These are phyloP conservation scores for Metarhizium sp. DNA, from an alignment of 2,329 filamentous ascomycete species.

Conservation along the genomic window DNA sequence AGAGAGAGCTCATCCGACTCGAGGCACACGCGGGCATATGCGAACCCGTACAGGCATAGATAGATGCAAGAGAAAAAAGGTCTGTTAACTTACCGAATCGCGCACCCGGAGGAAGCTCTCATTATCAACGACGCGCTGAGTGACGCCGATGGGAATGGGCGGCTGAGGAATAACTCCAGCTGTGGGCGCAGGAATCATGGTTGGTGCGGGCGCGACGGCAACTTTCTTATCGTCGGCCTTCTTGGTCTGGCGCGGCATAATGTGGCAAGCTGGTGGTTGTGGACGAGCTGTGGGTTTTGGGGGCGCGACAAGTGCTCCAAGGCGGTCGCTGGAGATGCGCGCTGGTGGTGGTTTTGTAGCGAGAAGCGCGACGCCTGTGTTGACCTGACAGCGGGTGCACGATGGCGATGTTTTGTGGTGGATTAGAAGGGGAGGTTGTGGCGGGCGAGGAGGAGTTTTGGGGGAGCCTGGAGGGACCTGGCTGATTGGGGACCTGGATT, in stretches of 20 bases:
- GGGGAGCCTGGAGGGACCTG: slow-evolving; percentile 3
- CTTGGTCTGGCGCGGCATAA: slow-evolving; percentile 39
- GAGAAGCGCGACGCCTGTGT: slow-evolving; percentile 2
- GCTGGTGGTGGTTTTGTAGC: slow-evolving; percentile 10
- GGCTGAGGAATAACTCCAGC: slow-evolving; percentile 7
- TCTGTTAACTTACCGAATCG: slow-evolving; percentile 59
- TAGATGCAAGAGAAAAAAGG: neutral
- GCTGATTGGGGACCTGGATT: neutral
- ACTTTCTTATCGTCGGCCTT: slow-evolving; percentile 30
- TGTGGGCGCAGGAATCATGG: slow-evolving; percentile 12
- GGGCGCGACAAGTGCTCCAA: slow-evolving; percentile 2
- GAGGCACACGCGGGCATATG: neutral
- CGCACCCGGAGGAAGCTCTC: slow-evolving; percentile 73
- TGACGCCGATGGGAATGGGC: slow-evolving; percentile 10
- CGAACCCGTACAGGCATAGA: neutral
- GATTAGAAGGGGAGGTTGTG: slow-evolving; percentile 1
- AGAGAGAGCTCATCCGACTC: neutral
- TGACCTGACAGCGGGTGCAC: slow-evolving; percentile 1
- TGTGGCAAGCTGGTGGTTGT: slow-evolving; percentile 7
- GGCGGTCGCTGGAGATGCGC: slow-evolving; percentile 8
- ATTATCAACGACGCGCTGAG: slow-evolving; percentile 46
- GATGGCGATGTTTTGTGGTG: slow-evolving; percentile 8
- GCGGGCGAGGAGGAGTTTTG: slow-evolving; percentile 2
- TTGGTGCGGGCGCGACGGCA: slow-evolving; percentile 20
- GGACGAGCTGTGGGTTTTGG: slow-evolving; percentile 1